phyloP scores from a whole-genome alignment of 331 rosid genomes.

The Ulmus americana region DNA sequence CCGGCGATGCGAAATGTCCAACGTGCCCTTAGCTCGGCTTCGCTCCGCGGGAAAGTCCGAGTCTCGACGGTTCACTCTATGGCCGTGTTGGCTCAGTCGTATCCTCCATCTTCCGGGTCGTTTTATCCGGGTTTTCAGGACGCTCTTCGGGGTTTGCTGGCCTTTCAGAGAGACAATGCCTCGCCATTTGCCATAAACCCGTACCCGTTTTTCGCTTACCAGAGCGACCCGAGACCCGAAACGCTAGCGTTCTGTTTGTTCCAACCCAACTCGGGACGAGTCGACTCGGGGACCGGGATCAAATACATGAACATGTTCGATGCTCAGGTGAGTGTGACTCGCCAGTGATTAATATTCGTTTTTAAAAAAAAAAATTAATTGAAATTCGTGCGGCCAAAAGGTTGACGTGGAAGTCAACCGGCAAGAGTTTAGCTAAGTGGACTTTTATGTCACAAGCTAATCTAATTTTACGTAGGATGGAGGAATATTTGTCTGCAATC shows the following conservation, averaged over 20 bases:
- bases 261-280: slow-evolving; percentile 77
- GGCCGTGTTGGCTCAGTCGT: slow-evolving; percentile 67
- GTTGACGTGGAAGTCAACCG: slow-evolving; percentile 26
- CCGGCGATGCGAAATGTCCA: slow-evolving; percentile 82
- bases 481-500: neutral
- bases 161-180: slow-evolving; percentile 49
- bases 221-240: slow-evolving; percentile 73
- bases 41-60: slow-evolving; percentile 53
- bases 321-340: slow-evolving; percentile 57
- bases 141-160: slow-evolving; percentile 38
- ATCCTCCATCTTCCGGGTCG: slow-evolving; percentile 75
- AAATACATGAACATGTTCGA: slow-evolving; percentile 91
- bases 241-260: slow-evolving; percentile 77
- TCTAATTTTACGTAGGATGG: neutral
- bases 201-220: slow-evolving; percentile 79
- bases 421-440: neutral
- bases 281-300: slow-evolving; percentile 62
- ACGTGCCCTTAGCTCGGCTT: slow-evolving; percentile 46
- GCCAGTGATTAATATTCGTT: neutral
- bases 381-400: neutral
- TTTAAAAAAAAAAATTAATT: too few relatives aligned
- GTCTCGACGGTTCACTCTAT: slow-evolving; percentile 84
- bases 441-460: neutral
- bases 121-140: slow-evolving; percentile 40
- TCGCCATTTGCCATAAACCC: slow-evolving; percentile 73